phyloP scores from a whole-genome alignment of 768 basidiomycete species.

The Rhizopogon salebrosus region DNA sequence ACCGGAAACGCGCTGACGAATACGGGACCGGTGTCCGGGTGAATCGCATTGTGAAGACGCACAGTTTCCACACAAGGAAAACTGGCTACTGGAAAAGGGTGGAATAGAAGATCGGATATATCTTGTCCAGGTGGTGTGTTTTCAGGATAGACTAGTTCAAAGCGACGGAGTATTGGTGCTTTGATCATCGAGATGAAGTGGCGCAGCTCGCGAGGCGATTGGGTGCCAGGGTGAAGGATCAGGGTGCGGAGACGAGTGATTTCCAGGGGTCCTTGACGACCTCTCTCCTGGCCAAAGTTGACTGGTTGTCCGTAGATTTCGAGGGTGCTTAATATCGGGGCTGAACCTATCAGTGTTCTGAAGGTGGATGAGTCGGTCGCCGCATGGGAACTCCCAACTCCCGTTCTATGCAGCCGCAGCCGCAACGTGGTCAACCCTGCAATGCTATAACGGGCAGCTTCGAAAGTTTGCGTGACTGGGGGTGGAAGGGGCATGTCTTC shows the following conservation, averaged over 20 bases:
- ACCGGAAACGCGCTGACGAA: background rate
- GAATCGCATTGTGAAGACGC: background rate
- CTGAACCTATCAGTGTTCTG: background rate
- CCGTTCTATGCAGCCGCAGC: background rate
- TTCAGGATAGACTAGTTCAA: background rate
- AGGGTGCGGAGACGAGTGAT: slow-evolving; percentile 5
- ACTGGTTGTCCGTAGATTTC: background rate
- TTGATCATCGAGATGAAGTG: slow-evolving; percentile 7
- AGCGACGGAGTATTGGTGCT: slow-evolving; percentile 1
- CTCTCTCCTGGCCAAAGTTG: background rate
- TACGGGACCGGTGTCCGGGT: background rate
- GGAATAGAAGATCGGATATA: slow-evolving; percentile 3
- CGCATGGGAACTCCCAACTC: background rate
- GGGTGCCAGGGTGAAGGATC: slow-evolving; percentile 7
- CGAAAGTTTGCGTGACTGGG: background rate
- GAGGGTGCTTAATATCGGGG: background rate
- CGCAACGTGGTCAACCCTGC: background rate
- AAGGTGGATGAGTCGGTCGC: slow-evolving; percentile 2
- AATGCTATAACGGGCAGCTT: background rate
- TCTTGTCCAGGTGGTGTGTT: background rate
- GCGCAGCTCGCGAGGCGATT: slow-evolving; percentile 3
- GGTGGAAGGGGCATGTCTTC: slow-evolving; percentile 1
- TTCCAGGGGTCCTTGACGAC: background rate
- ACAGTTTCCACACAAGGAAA: slow-evolving; percentile 1
- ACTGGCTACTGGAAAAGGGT: slow-evolving; percentile 7